These are phyloP conservation scores for Coemansia sp. DNA, from an alignment of 192 early-diverging fungal genomes.

Conservation along the genomic window DNA sequence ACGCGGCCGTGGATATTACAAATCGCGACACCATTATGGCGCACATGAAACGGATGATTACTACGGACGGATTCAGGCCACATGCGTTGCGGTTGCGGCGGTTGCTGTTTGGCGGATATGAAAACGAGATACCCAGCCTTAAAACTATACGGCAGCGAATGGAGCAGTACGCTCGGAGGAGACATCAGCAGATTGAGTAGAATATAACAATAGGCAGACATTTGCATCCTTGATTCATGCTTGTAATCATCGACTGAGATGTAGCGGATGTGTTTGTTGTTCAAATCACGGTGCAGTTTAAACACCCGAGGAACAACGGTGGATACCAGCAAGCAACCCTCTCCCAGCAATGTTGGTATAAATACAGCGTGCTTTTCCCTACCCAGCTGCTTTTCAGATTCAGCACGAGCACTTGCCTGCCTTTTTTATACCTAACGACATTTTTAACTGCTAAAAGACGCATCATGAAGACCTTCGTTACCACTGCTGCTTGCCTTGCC, in stretches of 20 bases:
- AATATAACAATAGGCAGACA: not conserved
- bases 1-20: not conserved
- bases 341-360: not conserved
- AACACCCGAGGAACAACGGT: not conserved
- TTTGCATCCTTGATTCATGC: not conserved
- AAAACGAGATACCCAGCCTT: not conserved
- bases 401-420: not conserved
- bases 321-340: not conserved
- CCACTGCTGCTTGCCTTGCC: not conserved
- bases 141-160: not conserved
- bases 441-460: not conserved
- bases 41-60: not conserved
- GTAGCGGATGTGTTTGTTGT: not conserved
- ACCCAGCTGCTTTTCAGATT: not conserved
- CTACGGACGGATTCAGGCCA: not conserved
- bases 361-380: not conserved
- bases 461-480: not conserved
- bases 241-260: not conserved
- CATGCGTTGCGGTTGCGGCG: not conserved
- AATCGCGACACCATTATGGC: not conserved
- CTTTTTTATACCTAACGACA: not conserved
- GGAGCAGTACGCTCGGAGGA: not conserved
- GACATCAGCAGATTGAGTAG: not conserved
- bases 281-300: not conserved
- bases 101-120: not conserved